Conservation (phyloP, 768 basidiomycete species). For the Phaeotremella fagi region DNA sequence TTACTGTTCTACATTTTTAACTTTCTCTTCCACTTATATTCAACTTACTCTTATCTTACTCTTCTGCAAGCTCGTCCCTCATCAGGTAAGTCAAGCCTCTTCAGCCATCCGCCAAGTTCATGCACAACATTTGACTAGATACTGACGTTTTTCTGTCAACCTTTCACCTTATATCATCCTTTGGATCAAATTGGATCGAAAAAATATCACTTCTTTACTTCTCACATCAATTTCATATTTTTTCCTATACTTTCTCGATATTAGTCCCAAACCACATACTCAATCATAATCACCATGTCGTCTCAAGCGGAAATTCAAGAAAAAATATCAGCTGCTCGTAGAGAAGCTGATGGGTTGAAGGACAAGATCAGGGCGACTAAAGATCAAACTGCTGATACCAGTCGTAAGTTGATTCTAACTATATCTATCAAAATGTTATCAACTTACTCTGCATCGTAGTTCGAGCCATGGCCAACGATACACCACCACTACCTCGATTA, state of each 20-base stretch:
- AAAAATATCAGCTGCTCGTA: constrained; percentile 83
- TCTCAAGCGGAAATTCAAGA: constrained; percentile 49
- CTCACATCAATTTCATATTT: too few relatives aligned
- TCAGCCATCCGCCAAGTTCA: too few relatives aligned
- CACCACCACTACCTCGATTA: constrained; percentile 90
- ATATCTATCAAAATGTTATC: constrained; percentile 1
- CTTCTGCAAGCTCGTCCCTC: too few relatives aligned
- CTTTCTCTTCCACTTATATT: too few relatives aligned
- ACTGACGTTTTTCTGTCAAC: neutral
- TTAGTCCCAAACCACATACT: neutral
- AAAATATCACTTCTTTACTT: neutral
- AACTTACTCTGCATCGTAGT: constrained; percentile 55
- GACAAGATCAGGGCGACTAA: constrained; percentile 97
- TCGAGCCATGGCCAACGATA: constrained; percentile 96
- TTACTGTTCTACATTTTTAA: too few relatives aligned
- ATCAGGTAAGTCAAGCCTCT: too few relatives aligned
- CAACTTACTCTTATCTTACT: too few relatives aligned
- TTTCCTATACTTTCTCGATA: too few relatives aligned
- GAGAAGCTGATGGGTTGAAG: constrained; percentile 94
- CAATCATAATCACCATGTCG: constrained; percentile 18
- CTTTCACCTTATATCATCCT: neutral
- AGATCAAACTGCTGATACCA: constrained; percentile 97
- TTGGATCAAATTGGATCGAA: too few relatives aligned
- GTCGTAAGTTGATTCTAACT: constrained; percentile 59
- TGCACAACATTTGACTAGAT: too few relatives aligned